These are phyloP conservation scores for Leccinum subrobustum DNA, from an alignment of 1,284 basidiomycete species.

Conservation along the genomic window DNA sequence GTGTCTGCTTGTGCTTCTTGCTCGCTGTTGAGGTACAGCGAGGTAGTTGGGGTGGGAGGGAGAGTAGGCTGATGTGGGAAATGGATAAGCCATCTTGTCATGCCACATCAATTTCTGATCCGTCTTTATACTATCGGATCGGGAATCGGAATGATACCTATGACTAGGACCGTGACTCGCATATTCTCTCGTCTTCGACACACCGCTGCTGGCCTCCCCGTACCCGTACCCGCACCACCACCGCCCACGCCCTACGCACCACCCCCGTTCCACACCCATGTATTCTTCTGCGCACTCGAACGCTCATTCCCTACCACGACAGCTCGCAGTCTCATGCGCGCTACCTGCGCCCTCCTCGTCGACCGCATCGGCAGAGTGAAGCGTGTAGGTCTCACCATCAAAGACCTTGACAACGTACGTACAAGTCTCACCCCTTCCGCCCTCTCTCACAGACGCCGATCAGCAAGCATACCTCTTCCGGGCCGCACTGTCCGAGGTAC, in stretches of 20 bases:
- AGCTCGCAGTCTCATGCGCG: conserved; percentile 82
- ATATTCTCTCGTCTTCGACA: conserved; percentile 17
- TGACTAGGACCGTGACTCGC: conserved; percentile 6
- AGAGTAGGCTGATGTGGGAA: conserved; percentile 3
- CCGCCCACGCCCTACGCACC: conserved; percentile 34
- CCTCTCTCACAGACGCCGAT: not conserved
- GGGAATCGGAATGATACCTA: conserved; percentile 13
- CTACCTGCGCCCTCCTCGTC: conserved; percentile 78
- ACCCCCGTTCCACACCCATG: conserved; percentile 61
- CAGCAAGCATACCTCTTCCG: conserved; percentile 96
- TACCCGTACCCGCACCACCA: conserved; percentile 6
- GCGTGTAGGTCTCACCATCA: conserved; percentile 72
- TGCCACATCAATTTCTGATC: not conserved
- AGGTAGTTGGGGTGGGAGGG: conserved; percentile 4
- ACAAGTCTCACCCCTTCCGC: not conserved
- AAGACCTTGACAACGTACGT: conserved; percentile 91
- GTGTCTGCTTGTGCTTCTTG: conserved; percentile 21
- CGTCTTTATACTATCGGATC: conserved; percentile 15
- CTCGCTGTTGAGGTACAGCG: conserved; percentile 1
- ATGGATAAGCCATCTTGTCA: conserved; percentile 12
- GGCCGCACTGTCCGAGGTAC: conserved; percentile 89
- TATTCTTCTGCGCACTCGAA: conserved; percentile 66
- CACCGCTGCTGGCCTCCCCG: conserved; percentile 15
- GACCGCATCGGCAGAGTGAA: conserved; percentile 75
- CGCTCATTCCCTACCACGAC: conserved; percentile 68